Base-by-base conservation (phyloP, 139 green algal genomes). In the Astrephomene gubernaculifera region DNA sequence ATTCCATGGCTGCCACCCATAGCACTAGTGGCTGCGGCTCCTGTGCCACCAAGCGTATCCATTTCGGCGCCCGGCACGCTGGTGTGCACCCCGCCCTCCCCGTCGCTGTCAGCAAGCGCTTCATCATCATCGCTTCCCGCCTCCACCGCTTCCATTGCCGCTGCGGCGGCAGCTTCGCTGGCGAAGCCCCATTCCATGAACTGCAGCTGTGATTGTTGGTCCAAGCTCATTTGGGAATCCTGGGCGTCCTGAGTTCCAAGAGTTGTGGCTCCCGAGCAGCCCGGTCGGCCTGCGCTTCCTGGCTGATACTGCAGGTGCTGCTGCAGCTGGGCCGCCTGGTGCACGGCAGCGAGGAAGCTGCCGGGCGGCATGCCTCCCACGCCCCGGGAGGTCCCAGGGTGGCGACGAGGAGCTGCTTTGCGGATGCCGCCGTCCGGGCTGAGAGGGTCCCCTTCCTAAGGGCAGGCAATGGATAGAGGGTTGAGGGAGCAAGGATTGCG, bases 151-250 rank as follows among this genome's bases (percentile, higher is more conserved):
- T 49, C 78, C 61, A 84, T 74, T 6, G 63, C 78, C 24, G 61
- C 78, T 2, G 33, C 33, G 3, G 63, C 43, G 4, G 61, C 78
- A 4, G 43, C 63, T 43, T 74, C 78, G 63, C 0, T 65, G 4
- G 19, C 7, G 43, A 84, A 83, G 25, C 76, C 60, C 76, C 60
- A 73, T 2, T 83, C 60, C 39, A 63, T 29, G 29, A 73, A 72
- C 3, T 44, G 75, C 57, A 81, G 52, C 19, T 78, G 70, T 29
- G 35, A 45, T 25, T 36, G 49, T 25, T 19, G 12, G 24, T 22
- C 10, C 6, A 35, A 27, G 36, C 24, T n/a, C n/a, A n/a, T n/a
- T n/a, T n/a, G n/a, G n/a, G n/a, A n/a, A n/a, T n/a, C n/a, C n/a
- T n/a, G n/a, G n/a, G n/a, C n/a, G n/a, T n/a, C n/a, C n/a, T n/a